Conservation (phyloP, 2,329 filamentous ascomycete genomes). For the Seiridium unicorne region DNA sequence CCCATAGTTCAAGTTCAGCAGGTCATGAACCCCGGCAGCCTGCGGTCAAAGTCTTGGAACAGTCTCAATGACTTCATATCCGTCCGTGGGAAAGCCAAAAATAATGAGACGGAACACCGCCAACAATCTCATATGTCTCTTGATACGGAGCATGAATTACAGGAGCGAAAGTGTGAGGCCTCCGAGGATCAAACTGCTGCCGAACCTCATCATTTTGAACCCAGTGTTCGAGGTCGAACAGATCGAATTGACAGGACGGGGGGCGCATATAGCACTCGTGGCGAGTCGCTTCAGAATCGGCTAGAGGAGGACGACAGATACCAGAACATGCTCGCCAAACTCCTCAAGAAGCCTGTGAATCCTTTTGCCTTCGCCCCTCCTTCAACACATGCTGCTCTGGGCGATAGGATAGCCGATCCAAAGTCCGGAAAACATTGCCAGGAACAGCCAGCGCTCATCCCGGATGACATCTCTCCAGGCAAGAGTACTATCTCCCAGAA, state of each 20-base stretch:
- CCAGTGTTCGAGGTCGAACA: not conserved
- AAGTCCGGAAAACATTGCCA: too few species aligned
- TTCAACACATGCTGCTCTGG: too few species aligned
- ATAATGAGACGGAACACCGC: slow-evolving; percentile 4
- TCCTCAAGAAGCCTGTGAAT: not conserved
- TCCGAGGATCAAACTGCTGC: too few species aligned
- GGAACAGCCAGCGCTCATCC: too few species aligned
- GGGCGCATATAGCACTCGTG: not conserved
- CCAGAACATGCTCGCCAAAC: not conserved
- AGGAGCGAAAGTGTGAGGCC: too few species aligned
- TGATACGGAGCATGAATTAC: too few species aligned
- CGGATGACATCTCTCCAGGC: too few species aligned
- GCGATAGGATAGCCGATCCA: too few species aligned
- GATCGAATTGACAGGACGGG: not conserved
- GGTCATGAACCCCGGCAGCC: not conserved
- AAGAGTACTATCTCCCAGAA: slow-evolving; percentile 3
- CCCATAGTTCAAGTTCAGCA: not conserved
- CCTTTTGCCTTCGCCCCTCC: too few species aligned
- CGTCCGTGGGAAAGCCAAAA: not conserved
- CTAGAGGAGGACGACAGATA: slow-evolving; percentile 17
- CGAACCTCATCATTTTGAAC: too few species aligned
- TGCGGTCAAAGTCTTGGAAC: not conserved
- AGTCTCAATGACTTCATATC: slow-evolving; percentile 6
- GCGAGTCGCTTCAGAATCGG: slow-evolving; percentile 10
- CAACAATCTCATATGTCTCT: not conserved